Base-by-base conservation (phyloP, 1,139 yeast genomes). In the Yamadazyma diddensiae region DNA sequence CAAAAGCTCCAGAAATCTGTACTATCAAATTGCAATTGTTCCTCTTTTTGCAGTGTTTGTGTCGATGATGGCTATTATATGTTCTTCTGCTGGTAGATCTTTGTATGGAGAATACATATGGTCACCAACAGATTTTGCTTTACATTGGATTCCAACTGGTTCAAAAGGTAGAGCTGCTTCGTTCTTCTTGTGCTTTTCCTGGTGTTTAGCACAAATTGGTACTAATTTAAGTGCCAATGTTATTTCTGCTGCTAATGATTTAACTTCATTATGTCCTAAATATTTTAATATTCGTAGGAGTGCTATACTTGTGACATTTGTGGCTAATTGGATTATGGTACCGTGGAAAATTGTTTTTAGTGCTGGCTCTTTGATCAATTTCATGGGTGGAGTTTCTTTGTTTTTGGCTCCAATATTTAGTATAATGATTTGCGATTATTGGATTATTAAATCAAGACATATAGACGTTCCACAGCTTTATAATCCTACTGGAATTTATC, bases 211-310 rank as follows among this genome's bases (percentile, higher is more conserved):
- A 5, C 75, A 70, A 42, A 52, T 73, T 12, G 68, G 72, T 34
- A 63, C 72, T 33, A 73, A 73, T 29, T 59, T 66, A 17, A 62
- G 71, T 31, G 73, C 70, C 36, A 70, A 73, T 47, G 77, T 73
- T 15, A 60, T 71, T 36, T 70, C 79, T 5, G 72, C 72, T 37
- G 78, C 79, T 29, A 70, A 70, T 59, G 78, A 73, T 49, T 47
- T 72, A 32, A 60, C 75, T 6, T 74, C 77, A 31, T 42, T 72
- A 18, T 52, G 63, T 27, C 79, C 79, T 21, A 62, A 56, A 38
- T 74, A 69, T 47, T 59, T 76, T 45, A 70, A 71, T 38, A 72
- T 75, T 39, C 58, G 59, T 39, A 59, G 81, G 40, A 79, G 79
- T 43, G 70, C 76, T 8, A 38, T 66, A 6, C 39, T 70, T 12